These are phyloP conservation scores for Solanum verrucosum DNA, from an alignment of 257 asterid species.

Conservation along the genomic window DNA sequence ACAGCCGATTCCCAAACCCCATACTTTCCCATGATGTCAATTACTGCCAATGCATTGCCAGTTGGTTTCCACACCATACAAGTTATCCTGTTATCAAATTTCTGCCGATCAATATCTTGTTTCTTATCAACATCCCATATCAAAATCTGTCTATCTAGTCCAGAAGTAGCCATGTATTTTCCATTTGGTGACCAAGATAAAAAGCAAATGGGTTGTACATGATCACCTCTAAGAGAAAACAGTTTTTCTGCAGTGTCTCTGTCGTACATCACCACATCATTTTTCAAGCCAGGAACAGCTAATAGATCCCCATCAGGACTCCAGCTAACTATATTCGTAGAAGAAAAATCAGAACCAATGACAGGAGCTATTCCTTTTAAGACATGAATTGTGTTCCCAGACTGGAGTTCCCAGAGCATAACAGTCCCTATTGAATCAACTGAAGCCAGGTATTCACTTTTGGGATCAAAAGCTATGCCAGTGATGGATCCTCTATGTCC, in stretches of 20 bases:
- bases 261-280: slow-evolving; percentile 90
- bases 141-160: slow-evolving; percentile 72
- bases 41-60: slow-evolving; percentile 85
- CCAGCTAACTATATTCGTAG: slow-evolving; percentile 67
- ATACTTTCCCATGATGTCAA: slow-evolving; percentile 76
- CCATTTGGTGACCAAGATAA: slow-evolving; percentile 98
- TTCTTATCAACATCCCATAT: slow-evolving; percentile 92
- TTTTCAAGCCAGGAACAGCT: slow-evolving; percentile 91
- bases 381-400: slow-evolving; percentile 67
- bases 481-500: slow-evolving; percentile 89
- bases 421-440: slow-evolving; percentile 82
- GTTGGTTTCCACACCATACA: slow-evolving; percentile 92
- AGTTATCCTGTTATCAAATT: slow-evolving; percentile 60
- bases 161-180: slow-evolving; percentile 92
- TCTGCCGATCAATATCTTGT: slow-evolving; percentile 90
- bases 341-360: slow-evolving; percentile 44
- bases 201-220: slow-evolving; percentile 67
- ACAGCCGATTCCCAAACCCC: slow-evolving; percentile 91
- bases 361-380: slow-evolving; percentile 80
- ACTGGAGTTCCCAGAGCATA: slow-evolving; percentile 85
- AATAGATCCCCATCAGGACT: slow-evolving; percentile 93
- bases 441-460: slow-evolving; percentile 82
- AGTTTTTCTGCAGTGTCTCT: slow-evolving; percentile 93
- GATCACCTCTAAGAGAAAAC: slow-evolving; percentile 87
- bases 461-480: slow-evolving; percentile 91